Conservation (phyloP, 768 basidiomycete genomes). For the Tylopilus vinaceipallidus region DNA sequence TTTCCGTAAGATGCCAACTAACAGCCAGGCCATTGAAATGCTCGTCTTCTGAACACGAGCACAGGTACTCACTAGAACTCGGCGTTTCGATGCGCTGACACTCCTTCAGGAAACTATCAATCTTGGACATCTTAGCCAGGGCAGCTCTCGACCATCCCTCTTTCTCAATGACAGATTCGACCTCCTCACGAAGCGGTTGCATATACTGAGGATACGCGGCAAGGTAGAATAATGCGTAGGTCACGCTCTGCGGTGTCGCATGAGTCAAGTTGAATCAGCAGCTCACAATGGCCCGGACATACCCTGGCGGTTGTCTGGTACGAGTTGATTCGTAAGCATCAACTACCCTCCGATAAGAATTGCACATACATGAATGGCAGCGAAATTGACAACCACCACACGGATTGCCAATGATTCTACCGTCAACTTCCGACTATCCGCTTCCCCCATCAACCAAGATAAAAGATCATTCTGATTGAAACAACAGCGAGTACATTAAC, state of each 20-base stretch:
- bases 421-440: background rate
- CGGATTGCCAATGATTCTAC: background rate
- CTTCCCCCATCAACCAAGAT: background rate
- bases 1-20: constrained; percentile 28
- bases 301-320: background rate
- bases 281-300: no score
- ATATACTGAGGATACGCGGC: background rate
- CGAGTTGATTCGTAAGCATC: background rate
- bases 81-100: background rate
- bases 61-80: constrained; percentile 17
- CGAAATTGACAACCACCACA: background rate
- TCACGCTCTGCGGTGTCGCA: background rate
- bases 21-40: background rate
- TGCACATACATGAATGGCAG: constrained; percentile 15
- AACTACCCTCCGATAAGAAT: background rate
- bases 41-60: background rate
- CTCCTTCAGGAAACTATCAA: background rate
- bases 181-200: background rate
- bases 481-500: background rate
- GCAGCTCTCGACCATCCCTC: background rate
- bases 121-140: background rate
- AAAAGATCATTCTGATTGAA: background rate
- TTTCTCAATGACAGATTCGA: background rate
- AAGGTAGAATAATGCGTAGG: background rate
- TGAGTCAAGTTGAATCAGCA: background rate